Evolutionary conservation across 352 stramenopile genomes (phyloP), one percentile per base, ranked within the genome.

Genomic region (Phytophthora pseudosyringae): DNA sequence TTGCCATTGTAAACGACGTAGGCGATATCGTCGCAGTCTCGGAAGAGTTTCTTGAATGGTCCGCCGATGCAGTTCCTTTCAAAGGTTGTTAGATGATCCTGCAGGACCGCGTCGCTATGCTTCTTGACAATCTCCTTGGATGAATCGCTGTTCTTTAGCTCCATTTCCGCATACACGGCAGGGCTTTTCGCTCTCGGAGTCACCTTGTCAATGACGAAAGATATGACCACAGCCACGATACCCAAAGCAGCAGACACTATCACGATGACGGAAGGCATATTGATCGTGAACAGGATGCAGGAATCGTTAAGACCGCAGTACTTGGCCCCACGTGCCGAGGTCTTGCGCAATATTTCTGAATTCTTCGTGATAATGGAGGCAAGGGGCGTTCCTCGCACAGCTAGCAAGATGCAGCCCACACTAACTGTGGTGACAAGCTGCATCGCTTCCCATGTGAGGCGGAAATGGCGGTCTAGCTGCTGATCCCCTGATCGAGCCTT

Each of bases 291-390:
- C 13, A 75, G 55, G 36, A 75, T 43, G 36, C 67, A 75, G 25
- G 67, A 75, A 56, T 75, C 67, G 18, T 62, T 75, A 7, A 75
- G 56, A 1, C 64, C 51, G 40, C 62, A 75, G 50, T 68, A 62
- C 40, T 67, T 60, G 12, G 50, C 55, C 36, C 67, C 61, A 2
- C 41, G 33, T 29, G 48, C 40, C 0, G 60, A 65, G 0, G 67
- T 67, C 16, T 71, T 71, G 21, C 60, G 67, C 5, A 75, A 55
- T 35, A 75, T 64, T 13, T 67, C 50, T 3, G 54, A 61, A 13
- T 75, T 67, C 8, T 54, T 41, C 4, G 53, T 44, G 5, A 29
- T 67, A 11, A 75, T 66, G 60, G 64, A 70, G 5, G 44, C 45
- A 12, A 75, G 36, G 8, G 61, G 59, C 4, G 67, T 75, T 7